Evolutionary conservation across 352 stramenopile genomes (phyloP).

Genomic region (Globisporangium yorkense): DNA sequence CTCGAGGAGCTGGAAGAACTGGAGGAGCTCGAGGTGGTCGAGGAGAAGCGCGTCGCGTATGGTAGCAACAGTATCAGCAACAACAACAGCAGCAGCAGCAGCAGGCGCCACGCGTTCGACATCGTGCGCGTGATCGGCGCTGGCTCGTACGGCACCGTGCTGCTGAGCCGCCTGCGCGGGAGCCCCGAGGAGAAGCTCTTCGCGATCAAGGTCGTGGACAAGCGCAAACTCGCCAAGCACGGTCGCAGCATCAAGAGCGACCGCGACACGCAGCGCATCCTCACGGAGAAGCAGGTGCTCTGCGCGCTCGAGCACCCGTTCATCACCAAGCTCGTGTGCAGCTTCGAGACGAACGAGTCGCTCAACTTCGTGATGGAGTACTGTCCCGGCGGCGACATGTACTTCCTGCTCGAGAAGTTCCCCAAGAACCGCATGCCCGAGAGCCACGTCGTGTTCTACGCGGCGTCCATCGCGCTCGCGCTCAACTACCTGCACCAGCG

Average conservation of each 20-base stretch:
- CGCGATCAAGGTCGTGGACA: conserved; percentile 75
- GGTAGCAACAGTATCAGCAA: not conserved
- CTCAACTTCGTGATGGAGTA: conserved; percentile 99
- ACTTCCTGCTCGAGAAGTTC: conserved; percentile 90
- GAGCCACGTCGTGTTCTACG: conserved; percentile 93
- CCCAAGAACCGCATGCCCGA: conserved; percentile 92
- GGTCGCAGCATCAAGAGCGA: conserved; percentile 12
- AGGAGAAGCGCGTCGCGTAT: conserved; percentile 1
- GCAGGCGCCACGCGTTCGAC: conserved; percentile 49
- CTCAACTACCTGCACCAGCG: conserved; percentile 85
- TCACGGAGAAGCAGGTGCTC: conserved; percentile 98
- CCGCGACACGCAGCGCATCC: conserved; percentile 62
- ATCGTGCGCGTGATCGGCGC: conserved; percentile 70
- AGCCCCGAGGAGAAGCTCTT: conserved; percentile 30
- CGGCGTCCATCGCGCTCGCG: conserved; percentile 94
- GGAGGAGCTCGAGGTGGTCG: conserved; percentile 2
- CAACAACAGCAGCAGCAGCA: conserved; percentile 3
- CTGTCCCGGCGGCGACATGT: conserved; percentile 95
- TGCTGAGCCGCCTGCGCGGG: conserved; percentile 47
- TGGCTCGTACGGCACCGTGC: conserved; percentile 69
- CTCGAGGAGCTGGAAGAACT: conserved; percentile 6
- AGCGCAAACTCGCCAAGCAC: conserved; percentile 43
- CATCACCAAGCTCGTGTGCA: conserved; percentile 95
- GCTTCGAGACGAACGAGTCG: conserved; percentile 88
- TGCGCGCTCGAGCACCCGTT: conserved; percentile 94